These are phyloP conservation scores for Flaveria linearis DNA, from an alignment of 129 eudicot species.

Conservation along the genomic window DNA sequence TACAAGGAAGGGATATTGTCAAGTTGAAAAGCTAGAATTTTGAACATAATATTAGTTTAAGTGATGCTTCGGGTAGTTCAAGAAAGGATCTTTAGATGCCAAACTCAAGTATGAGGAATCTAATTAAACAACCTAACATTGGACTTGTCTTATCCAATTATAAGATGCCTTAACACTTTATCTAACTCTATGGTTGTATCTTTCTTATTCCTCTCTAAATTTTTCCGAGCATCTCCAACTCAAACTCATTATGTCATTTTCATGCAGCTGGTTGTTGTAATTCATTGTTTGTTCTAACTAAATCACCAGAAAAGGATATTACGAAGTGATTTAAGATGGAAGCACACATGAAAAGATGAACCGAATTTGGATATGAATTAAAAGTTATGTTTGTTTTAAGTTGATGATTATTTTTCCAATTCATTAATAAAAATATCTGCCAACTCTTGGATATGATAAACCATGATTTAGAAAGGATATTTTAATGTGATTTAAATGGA, in stretches of 20 bases:
- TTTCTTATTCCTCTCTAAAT: not conserved
- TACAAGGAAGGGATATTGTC: constrained; percentile 23
- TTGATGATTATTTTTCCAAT: too few relatives aligned
- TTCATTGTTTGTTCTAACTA: too few relatives aligned
- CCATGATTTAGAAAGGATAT: too few relatives aligned
- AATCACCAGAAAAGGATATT: too few relatives aligned
- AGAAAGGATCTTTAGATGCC: constrained; percentile 21
- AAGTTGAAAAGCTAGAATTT: constrained; percentile 16
- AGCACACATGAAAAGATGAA: too few relatives aligned
- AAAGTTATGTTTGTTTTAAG: too few relatives aligned
- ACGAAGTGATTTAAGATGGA: too few relatives aligned
- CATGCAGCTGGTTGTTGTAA: not conserved
- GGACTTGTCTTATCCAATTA: not conserved
- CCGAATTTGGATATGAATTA: too few relatives aligned
- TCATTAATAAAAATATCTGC: too few relatives aligned
- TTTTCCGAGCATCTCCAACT: not conserved
- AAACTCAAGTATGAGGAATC: not conserved
- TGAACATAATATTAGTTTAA: constrained; percentile 5
- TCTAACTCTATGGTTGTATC: not conserved
- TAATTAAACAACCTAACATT: not conserved
- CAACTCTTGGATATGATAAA: too few relatives aligned
- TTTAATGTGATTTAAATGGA: too few relatives aligned
- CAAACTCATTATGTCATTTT: not conserved
- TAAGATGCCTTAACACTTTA: not conserved
- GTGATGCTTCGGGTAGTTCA: constrained; percentile 37